Base-by-base conservation (phyloP, 1,284 basidiomycete species). In the Cryptococcus sp. region DNA sequence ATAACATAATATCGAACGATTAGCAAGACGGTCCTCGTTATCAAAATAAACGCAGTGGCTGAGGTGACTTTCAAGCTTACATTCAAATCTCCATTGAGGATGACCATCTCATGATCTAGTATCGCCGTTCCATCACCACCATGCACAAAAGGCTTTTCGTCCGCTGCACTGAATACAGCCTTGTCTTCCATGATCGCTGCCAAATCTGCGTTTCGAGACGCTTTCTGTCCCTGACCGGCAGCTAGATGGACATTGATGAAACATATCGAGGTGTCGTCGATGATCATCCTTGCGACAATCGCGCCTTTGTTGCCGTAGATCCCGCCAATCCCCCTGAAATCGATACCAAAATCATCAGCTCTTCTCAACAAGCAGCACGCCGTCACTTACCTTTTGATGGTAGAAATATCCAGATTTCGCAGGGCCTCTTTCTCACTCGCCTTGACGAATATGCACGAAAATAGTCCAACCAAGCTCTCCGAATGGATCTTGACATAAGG, bases 261-360 rank as follows among this genome's bases (percentile, higher is more conserved):
- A 73, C 93, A 97, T 25, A 98, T 77, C 0, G 91, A 93, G 1
- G 91, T 89, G 78, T 98, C 92, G 64, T 93, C 91, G 39, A 98
- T 81, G 10, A 93, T 85, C 59, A 97, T 84, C n/a, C 95, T 85
- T 2, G 91, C 84, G 17, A 96, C 85, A 58, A 98, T 93, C 0
- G 89, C 93, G 16, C 95, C 95, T 84, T 99, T 98, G 77, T 99
- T 99, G 1, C 95, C 95, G 73, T 95, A 97, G 59, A 88, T 82
- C 5, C 92, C 91, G 1, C 89, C 89, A 83, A 98, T 89, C 0
- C 95, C 95, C 22, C 91, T 81, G 51, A 45, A 19, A 45, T 47
- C 15, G 29, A 25, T 29, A 15, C 43, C 8, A 6, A 49, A 38
- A 13, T 15, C 29, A 34, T 34, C 3, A 34, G 29, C 29, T n/a